Evolutionary conservation across 1,284 basidiomycete genomes (phyloP), one percentile per base, ranked within the genome.

Genomic region (Ganoderma resinaceum): DNA sequence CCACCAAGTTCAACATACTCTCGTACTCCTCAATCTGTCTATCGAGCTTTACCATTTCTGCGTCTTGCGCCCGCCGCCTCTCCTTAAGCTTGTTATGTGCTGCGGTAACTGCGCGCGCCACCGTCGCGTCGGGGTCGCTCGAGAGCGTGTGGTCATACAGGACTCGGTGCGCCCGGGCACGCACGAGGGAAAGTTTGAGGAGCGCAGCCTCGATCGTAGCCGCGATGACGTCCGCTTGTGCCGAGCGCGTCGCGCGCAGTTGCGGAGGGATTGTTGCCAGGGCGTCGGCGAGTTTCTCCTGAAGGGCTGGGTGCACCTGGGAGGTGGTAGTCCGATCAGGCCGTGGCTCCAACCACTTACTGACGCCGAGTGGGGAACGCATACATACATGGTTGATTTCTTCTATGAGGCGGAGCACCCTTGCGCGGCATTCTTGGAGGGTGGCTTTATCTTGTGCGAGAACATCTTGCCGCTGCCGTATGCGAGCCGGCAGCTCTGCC

Each of bases 121-220:
- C 78, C 0, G 69, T 74, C 16, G 74, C 62, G 4, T 74, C 62
- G 0, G 77, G 69, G 53, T 72, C 61, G 11, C 63, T 68, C 6
- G 75, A 62, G 1, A 77, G 73, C 40, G 71, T 64, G 70, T 81
- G 77, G 58, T 77, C 78, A 70, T 87, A 87, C 9, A 87, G 71
- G 7, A 79, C 71, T 53, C 76, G 74, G 49, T 82, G 78, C 5
- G 82, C 77, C 35, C 80, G 80, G 6, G 82, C 81, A 35, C 82
- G 81, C 16, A 85, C 73, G 20, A 86, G 77, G 1, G 84, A 84
- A 20, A 87, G 79, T 72, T 84, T 86, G 70, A 86, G 79, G 16
- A 87, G 78, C 7, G 80, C 81, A 4, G 82, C 76, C 73, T 88
- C 86, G 62, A 86, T 83, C 1, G 79, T 82, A 26, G 82, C 78